Conservation (phyloP, 2,329 filamentous ascomycete species). For the Diaporthe citriasiana region DNA sequence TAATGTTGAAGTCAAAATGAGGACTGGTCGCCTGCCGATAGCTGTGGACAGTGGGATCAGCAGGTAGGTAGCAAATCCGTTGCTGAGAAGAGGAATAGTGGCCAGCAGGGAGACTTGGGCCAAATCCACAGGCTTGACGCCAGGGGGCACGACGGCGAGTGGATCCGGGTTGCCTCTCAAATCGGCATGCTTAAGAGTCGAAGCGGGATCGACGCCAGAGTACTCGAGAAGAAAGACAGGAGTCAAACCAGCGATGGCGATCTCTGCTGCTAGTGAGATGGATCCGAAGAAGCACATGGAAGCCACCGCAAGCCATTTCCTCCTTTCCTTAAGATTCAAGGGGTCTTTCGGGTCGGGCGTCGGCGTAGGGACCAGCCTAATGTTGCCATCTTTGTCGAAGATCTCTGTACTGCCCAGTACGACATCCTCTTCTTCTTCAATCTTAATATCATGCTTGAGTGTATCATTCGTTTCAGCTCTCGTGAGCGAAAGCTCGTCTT, state of each 20-base stretch:
- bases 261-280: slow-evolving; percentile 32
- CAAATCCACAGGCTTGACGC: slow-evolving; percentile 48
- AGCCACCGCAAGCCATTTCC: slow-evolving; percentile 25
- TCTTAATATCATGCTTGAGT: slow-evolving; percentile 1
- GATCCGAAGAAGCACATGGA: slow-evolving; percentile 34
- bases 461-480: slow-evolving; percentile 21
- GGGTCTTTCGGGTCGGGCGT: slow-evolving; percentile 33
- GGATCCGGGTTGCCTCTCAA: slow-evolving; percentile 28
- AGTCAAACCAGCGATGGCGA: slow-evolving; percentile 31
- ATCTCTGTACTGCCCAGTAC: slow-evolving; percentile 43
- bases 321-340: slow-evolving; percentile 14
- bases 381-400: slow-evolving; percentile 43
- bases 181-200: slow-evolving; percentile 28
- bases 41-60: slow-evolving; percentile 55
- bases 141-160: slow-evolving; percentile 49
- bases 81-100: slow-evolving; percentile 53
- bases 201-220: slow-evolving; percentile 27
- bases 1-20: slow-evolving; percentile 51
- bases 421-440: slow-evolving; percentile 5
- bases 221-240: slow-evolving; percentile 32
- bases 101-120: slow-evolving; percentile 50
- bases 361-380: slow-evolving; percentile 43
- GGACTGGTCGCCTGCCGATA: slow-evolving; percentile 53
- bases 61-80: slow-evolving; percentile 52
- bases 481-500: slow-evolving; percentile 21